These are phyloP conservation scores for Neocallimastix lanati DNA, from an alignment of 192 early-diverging fungal genomes.

Conservation along the genomic window DNA sequence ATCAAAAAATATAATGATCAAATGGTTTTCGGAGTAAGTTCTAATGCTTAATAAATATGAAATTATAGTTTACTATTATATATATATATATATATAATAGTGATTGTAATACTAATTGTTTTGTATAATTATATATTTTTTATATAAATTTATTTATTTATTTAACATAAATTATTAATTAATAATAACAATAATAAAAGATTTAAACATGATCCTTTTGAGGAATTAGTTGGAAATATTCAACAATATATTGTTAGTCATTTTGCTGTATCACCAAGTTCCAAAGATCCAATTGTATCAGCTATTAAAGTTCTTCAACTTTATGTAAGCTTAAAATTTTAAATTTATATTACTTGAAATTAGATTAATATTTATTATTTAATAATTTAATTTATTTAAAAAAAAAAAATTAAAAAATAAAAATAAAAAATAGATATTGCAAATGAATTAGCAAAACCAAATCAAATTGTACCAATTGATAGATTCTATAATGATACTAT, in stretches of 20 bases:
- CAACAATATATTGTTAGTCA: constrained; percentile 26
- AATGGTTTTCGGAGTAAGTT: constrained; percentile 30
- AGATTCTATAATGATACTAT: constrained; percentile 24
- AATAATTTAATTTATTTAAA: too few relatives aligned
- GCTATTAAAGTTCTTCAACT: constrained; percentile 24
- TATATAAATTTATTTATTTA: not conserved
- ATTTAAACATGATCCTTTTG: constrained; percentile 19
- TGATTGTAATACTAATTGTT: too few relatives aligned
- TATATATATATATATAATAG: too few relatives aligned
- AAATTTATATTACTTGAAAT: too few relatives aligned
- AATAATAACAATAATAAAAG: not conserved
- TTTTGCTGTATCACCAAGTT: constrained; percentile 11
- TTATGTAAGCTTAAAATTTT: constrained; percentile 3
- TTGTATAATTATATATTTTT: too few relatives aligned
- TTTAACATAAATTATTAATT: not conserved
- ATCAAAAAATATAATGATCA: constrained; percentile 11
- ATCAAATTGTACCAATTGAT: constrained; percentile 15
- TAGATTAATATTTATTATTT: too few relatives aligned
- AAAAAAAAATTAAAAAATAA: too few relatives aligned
- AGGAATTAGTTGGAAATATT: constrained; percentile 18
- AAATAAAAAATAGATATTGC: constrained; percentile 16
- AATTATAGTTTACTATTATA: too few relatives aligned
- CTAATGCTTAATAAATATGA: too few relatives aligned
- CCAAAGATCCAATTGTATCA: constrained; percentile 23
- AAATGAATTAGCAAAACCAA: constrained; percentile 18